These are phyloP conservation scores for Aspergillus cejpii DNA, from an alignment of 2,329 filamentous ascomycete genomes.

Conservation along the genomic window DNA sequence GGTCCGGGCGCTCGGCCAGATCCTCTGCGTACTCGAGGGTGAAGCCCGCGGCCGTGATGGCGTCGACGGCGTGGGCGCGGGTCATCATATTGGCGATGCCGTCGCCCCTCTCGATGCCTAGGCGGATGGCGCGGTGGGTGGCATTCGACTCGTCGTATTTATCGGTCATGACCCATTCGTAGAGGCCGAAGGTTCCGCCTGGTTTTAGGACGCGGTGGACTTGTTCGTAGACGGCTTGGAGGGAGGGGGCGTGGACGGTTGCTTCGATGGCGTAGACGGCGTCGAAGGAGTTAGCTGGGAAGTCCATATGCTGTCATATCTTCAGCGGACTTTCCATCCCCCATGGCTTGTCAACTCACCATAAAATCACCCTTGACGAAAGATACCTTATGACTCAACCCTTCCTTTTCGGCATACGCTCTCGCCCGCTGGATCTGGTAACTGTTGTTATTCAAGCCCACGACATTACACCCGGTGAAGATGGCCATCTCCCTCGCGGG, in stretches of 20 bases:
- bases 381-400: constrained; percentile 66
- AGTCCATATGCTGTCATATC: no score
- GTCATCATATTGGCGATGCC: constrained; percentile 96
- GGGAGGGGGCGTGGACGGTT: constrained; percentile 81
- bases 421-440: constrained; percentile 93
- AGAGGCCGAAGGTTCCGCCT: constrained; percentile 91
- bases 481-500: constrained; percentile 91
- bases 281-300: constrained; percentile 83
- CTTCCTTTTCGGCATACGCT: constrained; percentile 71
- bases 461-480: constrained; percentile 80
- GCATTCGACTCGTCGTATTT: constrained; percentile 82
- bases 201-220: constrained; percentile 94
- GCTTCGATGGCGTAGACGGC: constrained; percentile 95
- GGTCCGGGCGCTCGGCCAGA: constrained; percentile 66
- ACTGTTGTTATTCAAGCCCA: constrained; percentile 95
- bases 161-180: constrained; percentile 98
- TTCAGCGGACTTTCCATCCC: no score
- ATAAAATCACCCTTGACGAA: constrained; percentile 97
- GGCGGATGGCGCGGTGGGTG: constrained; percentile 76
- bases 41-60: constrained; percentile 82
- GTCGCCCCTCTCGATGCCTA: constrained; percentile 89
- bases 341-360: no score
- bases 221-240: constrained; percentile 85
- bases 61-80: constrained; percentile 69
- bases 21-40: constrained; percentile 76